Percentiles rank a stretch among this genome's conserved stretches.
These are phyloP conservation scores for Cladosporium sp. DNA, from an alignment of 2,329 filamentous ascomycete species.

Conservation along the genomic window DNA sequence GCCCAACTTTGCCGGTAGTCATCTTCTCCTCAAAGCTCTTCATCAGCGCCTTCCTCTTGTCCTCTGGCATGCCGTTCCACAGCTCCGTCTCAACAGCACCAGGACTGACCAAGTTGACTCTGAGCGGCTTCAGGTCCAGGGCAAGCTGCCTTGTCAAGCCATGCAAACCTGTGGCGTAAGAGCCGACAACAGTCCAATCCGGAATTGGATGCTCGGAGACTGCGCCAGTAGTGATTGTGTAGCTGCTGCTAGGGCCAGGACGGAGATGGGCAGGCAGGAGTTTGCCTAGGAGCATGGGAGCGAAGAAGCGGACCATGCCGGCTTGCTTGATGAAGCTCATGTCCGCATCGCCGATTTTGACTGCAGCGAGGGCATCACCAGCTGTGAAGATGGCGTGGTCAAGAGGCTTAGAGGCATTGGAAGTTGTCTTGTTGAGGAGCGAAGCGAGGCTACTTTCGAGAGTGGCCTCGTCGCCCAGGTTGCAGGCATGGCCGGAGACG, in stretches of 20 bases:
- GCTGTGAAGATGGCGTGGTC: constrained; percentile 59
- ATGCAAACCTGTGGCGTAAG: constrained; percentile 49
- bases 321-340: constrained; percentile 37
- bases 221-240: constrained; percentile 55
- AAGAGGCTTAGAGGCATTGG: constrained; percentile 32
- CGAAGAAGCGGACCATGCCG: constrained; percentile 50
- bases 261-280: constrained; percentile 44
- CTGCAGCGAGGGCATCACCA: constrained; percentile 42
- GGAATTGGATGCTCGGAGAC: constrained; percentile 49
- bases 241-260: constrained; percentile 40
- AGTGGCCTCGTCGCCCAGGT: constrained; percentile 44
- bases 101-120: constrained; percentile 60
- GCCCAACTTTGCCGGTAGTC: constrained; percentile 34
- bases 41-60: constrained; percentile 25
- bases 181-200: constrained; percentile 48
- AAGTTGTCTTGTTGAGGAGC: constrained; percentile 40
- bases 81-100: constrained; percentile 48
- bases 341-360: constrained; percentile 40
- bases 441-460: constrained; percentile 46
- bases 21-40: constrained; percentile 25
- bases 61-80: constrained; percentile 33
- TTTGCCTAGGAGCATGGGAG: constrained; percentile 51
- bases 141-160: constrained; percentile 55
- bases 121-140: constrained; percentile 58
- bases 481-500: constrained; percentile 44